These are phyloP conservation scores for Agmasoma carcini DNA, from an alignment of 371 early-diverging fungal genomes.

Conservation along the genomic window DNA sequence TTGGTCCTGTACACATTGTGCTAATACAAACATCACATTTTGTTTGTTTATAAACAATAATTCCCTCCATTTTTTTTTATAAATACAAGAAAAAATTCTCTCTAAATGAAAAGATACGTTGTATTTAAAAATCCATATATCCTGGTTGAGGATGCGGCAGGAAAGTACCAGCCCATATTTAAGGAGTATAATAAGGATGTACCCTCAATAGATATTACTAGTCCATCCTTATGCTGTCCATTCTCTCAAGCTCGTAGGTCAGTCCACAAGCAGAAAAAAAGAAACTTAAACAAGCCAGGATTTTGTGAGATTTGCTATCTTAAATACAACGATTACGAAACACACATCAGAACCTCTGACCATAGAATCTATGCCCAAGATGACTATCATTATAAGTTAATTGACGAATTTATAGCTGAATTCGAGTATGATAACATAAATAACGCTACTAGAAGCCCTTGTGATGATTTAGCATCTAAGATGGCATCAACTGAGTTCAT, in stretches of 20 bases:
- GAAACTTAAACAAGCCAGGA: constrained; percentile 24
- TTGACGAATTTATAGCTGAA: constrained; percentile 41
- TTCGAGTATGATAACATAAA: no score
- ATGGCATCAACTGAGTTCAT: no score
- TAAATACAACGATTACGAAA: constrained; percentile 44
- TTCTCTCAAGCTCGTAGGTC: constrained; percentile 13
- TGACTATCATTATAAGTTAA: constrained; percentile 36
- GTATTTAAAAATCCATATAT: constrained; percentile 52
- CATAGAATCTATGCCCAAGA: constrained; percentile 40
- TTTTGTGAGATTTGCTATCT: constrained; percentile 52
- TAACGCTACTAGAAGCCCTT: no score
- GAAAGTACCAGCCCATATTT: constrained; percentile 45
- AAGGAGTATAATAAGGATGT: constrained; percentile 48
- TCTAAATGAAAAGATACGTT: constrained; percentile 41
- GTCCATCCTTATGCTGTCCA: constrained; percentile 28
- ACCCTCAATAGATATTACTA: constrained; percentile 23
- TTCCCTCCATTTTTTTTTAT: no score
- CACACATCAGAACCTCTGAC: constrained; percentile 35
- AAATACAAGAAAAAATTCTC: background rate
- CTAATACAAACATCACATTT: no score
- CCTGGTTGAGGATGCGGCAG: constrained; percentile 48
- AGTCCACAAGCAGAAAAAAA: constrained; percentile 10
- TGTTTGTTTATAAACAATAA: no score
- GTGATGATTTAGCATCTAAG: no score
- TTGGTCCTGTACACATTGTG: no score